Conservation (phyloP, 805 yeast species). For the Scheffersomyces amazonensis region DNA sequence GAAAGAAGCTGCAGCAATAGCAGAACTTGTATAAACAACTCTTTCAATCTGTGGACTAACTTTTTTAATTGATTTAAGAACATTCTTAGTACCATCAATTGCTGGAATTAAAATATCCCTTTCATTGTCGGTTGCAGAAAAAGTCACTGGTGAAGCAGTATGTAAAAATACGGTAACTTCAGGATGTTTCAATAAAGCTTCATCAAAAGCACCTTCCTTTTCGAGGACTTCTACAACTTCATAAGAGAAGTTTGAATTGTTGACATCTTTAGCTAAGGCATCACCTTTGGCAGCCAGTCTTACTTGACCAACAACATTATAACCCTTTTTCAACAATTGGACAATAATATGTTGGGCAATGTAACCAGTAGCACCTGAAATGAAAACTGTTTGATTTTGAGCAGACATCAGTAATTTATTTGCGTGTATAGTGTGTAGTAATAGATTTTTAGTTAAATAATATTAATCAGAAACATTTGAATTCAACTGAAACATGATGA, state of each 20-base stretch:
- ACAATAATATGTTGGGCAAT: constrained; percentile 50
- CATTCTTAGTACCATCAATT: constrained; percentile 26
- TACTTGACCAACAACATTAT: constrained; percentile 51
- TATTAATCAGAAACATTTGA: too few relatives aligned
- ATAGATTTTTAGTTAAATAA: too few relatives aligned
- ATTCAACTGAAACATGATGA: too few relatives aligned
- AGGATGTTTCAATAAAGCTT: constrained; percentile 21
- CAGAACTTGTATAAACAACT: constrained; percentile 49
- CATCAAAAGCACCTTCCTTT: constrained; percentile 23
- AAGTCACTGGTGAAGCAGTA: constrained; percentile 26
- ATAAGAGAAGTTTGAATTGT: constrained; percentile 15
- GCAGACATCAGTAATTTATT: too few relatives aligned
- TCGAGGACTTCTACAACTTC: constrained; percentile 21
- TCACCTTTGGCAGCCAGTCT: constrained; percentile 46
- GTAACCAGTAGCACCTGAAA: constrained; percentile 57
- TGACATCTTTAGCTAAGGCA: constrained; percentile 15
- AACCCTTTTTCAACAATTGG: constrained; percentile 35
- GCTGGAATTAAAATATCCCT: constrained; percentile 25
- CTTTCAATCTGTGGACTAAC: constrained; percentile 38
- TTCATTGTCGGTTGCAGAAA: constrained; percentile 14
- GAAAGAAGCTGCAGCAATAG: constrained; percentile 42
- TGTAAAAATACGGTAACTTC: constrained; percentile 26
- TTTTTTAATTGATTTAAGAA: constrained; percentile 37
- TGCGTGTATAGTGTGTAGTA: too few relatives aligned
- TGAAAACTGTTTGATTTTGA: too few relatives aligned